Evolutionary conservation across 768 basidiomycete genomes (phyloP), one percentile per base, ranked within the genome.

Genomic region (Scleroderma citrinum): DNA sequence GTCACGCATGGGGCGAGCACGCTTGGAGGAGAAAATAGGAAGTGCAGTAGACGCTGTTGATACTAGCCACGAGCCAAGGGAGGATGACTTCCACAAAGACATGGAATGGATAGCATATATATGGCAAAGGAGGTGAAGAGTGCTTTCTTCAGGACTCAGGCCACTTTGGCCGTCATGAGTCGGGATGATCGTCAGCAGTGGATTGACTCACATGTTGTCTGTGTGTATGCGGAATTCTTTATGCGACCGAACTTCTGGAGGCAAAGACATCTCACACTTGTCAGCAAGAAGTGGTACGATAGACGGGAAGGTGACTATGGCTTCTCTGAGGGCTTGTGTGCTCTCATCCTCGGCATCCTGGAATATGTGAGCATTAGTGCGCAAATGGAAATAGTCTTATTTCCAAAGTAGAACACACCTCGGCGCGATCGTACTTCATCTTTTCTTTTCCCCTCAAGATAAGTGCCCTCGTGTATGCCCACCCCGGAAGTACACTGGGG

Each of bases 251-350:
- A 90, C 72, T 2, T 77, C 68, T 2, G 68, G 64, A 4, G 87
- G 73, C 2, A 95, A 66, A 5, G 71, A 61, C 3, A 85, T 77
- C 16, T 93, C 92, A 7, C 87, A 75, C 63, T 92, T 93, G 63
- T 95, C 91, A 2, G 90, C 89, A 1, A 97, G 69, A 5, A 94
- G 72, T 0, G 86, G 84, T 0, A 93, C 77, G 2, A 95, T 74
- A 1, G 85, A 81, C 0, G 95, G 95, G 65, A 90, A 97, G 0
- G 76, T 76, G 6, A 76, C 59, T 10, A 93, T 77, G 0, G 94
- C 94, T 19, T 86, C 77, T 45, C 74, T 72, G 31, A 98, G 71
- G 0, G 86, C 89, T 21, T 69, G 69, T 0, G 83, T 85, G 56
- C 88, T 87, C 44, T 72, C 68, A 19, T 71, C 69, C 19, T 48